Conservation (phyloP, 768 basidiomycete species). For the Lentinula boryana region DNA sequence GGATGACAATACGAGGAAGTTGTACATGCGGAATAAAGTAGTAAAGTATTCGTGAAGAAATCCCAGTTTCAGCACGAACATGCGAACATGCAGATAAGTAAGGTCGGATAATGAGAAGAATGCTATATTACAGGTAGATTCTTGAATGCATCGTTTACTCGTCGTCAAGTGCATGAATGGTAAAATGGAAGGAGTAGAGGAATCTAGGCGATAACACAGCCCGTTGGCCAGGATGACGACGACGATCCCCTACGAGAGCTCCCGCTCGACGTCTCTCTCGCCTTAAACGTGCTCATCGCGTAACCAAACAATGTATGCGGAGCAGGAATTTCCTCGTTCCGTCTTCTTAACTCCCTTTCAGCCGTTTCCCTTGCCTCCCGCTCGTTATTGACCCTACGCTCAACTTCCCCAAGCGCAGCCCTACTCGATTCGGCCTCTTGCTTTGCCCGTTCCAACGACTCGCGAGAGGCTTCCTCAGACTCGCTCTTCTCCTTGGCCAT, state of each 20-base stretch:
- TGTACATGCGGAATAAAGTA: not conserved
- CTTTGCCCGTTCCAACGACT: not conserved
- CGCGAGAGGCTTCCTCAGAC: not conserved
- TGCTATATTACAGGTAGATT: not conserved
- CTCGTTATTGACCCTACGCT: not conserved
- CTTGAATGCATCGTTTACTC: not conserved
- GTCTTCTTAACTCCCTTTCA: slow-evolving; percentile 1
- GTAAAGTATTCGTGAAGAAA: not conserved
- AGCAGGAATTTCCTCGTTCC: not conserved
- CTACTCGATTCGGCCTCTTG: not conserved
- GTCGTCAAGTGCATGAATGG: not conserved
- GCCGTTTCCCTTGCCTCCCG: not conserved
- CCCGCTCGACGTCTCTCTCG: not conserved
- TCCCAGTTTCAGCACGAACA: not conserved
- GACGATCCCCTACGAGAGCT: not conserved
- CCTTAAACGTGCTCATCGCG: not conserved
- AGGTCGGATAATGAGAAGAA: not conserved
- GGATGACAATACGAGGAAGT: too few species aligned
- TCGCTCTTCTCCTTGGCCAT: slow-evolving; percentile 1
- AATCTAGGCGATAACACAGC: not conserved
- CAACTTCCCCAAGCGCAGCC: not conserved
- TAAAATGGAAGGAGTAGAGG: not conserved
- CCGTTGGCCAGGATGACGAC: not conserved
- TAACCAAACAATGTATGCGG: slow-evolving; percentile 2
- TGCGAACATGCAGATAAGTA: not conserved